These are phyloP conservation scores for Fusarium sarcochroum DNA, from an alignment of 2,329 filamentous ascomycete species.

Conservation along the genomic window DNA sequence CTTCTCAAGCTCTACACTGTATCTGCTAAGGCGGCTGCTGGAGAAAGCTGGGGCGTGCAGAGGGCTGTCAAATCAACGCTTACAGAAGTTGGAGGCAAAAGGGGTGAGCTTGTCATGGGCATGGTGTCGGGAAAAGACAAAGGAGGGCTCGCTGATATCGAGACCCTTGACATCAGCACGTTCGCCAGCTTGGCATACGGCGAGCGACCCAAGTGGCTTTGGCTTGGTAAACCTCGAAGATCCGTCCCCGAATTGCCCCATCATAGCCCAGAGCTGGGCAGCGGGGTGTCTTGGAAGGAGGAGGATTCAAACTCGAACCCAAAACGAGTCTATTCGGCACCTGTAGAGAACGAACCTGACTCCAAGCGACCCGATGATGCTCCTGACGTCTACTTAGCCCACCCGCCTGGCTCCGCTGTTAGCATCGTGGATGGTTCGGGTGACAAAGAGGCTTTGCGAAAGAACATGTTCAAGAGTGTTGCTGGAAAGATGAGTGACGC, in stretches of 20 bases:
- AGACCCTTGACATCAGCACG: conserved; percentile 89
- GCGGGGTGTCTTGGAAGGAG: conserved; percentile 70
- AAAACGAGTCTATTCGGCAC: conserved; percentile 66
- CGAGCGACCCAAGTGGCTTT: conserved; percentile 91
- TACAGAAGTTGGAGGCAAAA: conserved; percentile 92
- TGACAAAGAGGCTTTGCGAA: conserved; percentile 72
- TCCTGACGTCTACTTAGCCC: conserved; percentile 59
- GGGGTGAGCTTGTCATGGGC: conserved; percentile 95
- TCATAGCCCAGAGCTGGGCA: conserved; percentile 61
- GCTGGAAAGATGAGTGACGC: conserved; percentile 85
- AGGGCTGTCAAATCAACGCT: conserved; percentile 96
- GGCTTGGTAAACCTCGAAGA: conserved; percentile 90
- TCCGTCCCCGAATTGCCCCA: conserved; percentile 63
- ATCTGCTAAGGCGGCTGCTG: conserved; percentile 91
- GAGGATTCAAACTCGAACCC: conserved; percentile 57
- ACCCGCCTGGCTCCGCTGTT: conserved; percentile 61
- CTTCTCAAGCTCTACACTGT: conserved; percentile 82
- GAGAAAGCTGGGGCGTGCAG: conserved; percentile 92
- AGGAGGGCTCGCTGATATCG: conserved; percentile 90
- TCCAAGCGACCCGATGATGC: conserved; percentile 62
- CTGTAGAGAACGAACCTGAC: conserved; percentile 67
- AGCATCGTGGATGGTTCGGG: conserved; percentile 63
- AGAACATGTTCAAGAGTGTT: conserved; percentile 82
- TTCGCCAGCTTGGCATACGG: conserved; percentile 85
- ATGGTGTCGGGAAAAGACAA: conserved; percentile 91